Conservation (phyloP, 2,329 filamentous ascomycete genomes). For the Decorospora gaudefroyi region DNA sequence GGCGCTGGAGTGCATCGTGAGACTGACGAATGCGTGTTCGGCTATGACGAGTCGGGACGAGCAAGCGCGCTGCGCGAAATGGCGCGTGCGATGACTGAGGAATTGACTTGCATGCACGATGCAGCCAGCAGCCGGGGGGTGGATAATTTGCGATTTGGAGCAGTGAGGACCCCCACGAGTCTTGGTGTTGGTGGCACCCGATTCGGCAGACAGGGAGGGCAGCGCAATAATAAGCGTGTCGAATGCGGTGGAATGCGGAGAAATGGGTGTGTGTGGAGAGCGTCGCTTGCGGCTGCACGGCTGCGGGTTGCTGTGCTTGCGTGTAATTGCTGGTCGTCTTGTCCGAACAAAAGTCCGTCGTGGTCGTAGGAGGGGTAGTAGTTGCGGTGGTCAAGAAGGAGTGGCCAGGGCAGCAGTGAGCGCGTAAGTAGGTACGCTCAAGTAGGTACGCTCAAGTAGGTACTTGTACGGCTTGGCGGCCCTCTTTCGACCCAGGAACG, state of each 20-base stretch:
- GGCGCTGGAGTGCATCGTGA: constrained; percentile 39
- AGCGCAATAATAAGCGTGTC: constrained; percentile 11
- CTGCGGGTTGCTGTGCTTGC: no score
- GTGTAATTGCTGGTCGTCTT: no score
- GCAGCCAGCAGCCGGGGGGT: no score
- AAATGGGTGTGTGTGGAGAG: constrained; percentile 6
- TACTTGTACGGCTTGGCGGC: constrained; percentile 6
- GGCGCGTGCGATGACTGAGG: constrained; percentile 20
- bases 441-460: no score
- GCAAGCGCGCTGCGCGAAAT: constrained; percentile 41
- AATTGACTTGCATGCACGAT: constrained; percentile 24
- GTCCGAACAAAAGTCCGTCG: no score
- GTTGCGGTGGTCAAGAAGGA: constrained; percentile 1
- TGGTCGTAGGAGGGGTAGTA: no score
- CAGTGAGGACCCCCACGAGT: constrained; percentile 32
- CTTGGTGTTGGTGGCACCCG: constrained; percentile 25
- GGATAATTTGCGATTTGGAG: constrained; percentile 26
- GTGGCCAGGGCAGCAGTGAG: constrained; percentile 7
- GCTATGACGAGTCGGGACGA: constrained; percentile 30
- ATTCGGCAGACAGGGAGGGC: constrained; percentile 24
- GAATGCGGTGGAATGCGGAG: constrained; percentile 14
- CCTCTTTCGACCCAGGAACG: constrained; percentile 11
- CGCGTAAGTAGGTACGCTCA: no score
- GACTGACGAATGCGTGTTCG: constrained; percentile 27
- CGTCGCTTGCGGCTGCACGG: background rate